These are phyloP conservation scores for Stephanodiscus minutulus DNA, from an alignment of 108 stramenopile species.

Conservation along the genomic window DNA sequence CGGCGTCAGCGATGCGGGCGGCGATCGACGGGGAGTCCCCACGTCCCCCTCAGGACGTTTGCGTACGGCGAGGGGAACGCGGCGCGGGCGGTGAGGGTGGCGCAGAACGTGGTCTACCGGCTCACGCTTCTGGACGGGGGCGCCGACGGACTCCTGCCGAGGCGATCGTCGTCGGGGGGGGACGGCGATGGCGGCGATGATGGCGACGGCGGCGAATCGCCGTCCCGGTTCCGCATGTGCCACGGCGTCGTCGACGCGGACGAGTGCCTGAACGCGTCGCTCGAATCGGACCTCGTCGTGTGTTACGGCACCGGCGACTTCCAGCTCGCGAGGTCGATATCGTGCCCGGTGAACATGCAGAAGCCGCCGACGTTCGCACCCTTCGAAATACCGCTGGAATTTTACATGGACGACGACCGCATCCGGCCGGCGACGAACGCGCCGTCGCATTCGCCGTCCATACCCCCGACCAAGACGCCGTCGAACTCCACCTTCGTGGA, in stretches of 20 bases:
- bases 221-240: constrained; percentile 31
- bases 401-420: background rate
- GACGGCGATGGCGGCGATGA: background rate
- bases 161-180: too few relatives aligned
- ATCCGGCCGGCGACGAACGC: background rate
- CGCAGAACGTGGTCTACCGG: constrained; percentile 19
- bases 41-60: constrained; percentile 33
- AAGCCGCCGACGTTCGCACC: constrained; percentile 7
- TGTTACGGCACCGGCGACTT: constrained; percentile 24
- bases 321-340: background rate
- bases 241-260: constrained; percentile 14
- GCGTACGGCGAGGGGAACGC: background rate
- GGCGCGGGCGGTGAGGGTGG: constrained; percentile 7
- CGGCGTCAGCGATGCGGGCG: background rate
- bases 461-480: background rate
- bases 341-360: background rate
- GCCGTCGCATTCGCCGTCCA: background rate
- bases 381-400: background rate
- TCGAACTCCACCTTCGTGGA: background rate
- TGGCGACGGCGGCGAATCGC: background rate
- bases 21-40: constrained; percentile 23
- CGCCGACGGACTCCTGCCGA: constrained; percentile 2
- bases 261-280: background rate
- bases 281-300: constrained; percentile 11
- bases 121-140: constrained; percentile 29